Conservation (phyloP, 2,329 filamentous ascomycete species). For the Aureobasidium sp. region DNA sequence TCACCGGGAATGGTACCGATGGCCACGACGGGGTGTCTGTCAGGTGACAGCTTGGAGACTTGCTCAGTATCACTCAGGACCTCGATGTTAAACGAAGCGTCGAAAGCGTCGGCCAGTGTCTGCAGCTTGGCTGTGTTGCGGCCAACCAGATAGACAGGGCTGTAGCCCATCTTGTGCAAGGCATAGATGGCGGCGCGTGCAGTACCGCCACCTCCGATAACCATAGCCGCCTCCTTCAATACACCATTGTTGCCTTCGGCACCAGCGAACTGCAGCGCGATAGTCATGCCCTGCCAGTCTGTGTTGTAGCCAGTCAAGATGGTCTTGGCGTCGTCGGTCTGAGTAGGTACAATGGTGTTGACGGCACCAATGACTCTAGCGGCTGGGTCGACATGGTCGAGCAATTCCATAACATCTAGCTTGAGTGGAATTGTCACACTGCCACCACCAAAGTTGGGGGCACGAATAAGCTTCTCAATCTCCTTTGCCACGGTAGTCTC, state of each 20-base stretch:
- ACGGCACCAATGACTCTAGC: slow-evolving; percentile 82
- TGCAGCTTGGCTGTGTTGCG: slow-evolving; percentile 62
- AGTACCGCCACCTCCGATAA: slow-evolving; percentile 87
- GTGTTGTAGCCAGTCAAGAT: slow-evolving; percentile 79
- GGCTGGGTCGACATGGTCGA: slow-evolving; percentile 73
- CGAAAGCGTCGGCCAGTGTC: slow-evolving; percentile 63
- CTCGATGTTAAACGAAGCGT: slow-evolving; percentile 60
- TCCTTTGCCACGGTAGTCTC: slow-evolving; percentile 63
- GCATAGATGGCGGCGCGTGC: slow-evolving; percentile 86
- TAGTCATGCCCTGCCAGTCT: slow-evolving; percentile 88
- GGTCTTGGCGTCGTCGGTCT: slow-evolving; percentile 31
- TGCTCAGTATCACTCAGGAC: slow-evolving; percentile 50
- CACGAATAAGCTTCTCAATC: slow-evolving; percentile 57
- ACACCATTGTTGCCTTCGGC: slow-evolving; percentile 34
- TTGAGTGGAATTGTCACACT: slow-evolving; percentile 96
- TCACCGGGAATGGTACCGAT: slow-evolving; percentile 90
- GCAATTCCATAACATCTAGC: slow-evolving; percentile 69
- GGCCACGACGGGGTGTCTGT: slow-evolving; percentile 57
- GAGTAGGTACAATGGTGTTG: slow-evolving; percentile 73
- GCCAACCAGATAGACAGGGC: slow-evolving; percentile 79
- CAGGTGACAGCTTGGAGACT: slow-evolving; percentile 38
- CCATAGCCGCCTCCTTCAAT: slow-evolving; percentile 49
- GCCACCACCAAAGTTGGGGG: slow-evolving; percentile 76
- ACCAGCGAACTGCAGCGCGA: slow-evolving; percentile 64
- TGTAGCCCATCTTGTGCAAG: slow-evolving; percentile 72